phyloP scores from a whole-genome alignment of 2,329 filamentous ascomycete genomes.

The Nannizziopsis barbatae region DNA sequence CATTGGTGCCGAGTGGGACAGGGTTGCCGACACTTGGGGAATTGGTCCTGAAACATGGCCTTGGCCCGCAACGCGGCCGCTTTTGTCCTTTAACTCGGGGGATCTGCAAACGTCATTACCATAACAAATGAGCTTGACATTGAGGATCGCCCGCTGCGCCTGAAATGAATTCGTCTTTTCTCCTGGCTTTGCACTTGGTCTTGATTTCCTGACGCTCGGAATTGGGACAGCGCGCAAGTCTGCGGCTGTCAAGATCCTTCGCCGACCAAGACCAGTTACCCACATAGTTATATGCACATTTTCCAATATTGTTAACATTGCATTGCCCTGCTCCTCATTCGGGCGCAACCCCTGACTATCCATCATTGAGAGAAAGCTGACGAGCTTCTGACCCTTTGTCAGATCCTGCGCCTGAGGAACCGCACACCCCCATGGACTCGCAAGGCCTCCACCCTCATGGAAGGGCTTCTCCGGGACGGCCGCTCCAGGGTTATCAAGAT shows the following conservation, averaged over 20 bases:
- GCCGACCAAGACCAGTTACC: no score
- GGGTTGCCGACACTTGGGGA: neutral
- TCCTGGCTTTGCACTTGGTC: neutral
- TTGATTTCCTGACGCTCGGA: no score
- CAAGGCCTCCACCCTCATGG: conserved; percentile 42
- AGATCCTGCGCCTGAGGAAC: conserved; percentile 35
- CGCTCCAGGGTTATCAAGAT: conserved; percentile 68
- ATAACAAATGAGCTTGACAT: no score
- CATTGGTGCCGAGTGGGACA: neutral
- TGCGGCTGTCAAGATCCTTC: no score
- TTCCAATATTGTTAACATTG: no score
- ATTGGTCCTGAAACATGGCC: conserved; percentile 4
- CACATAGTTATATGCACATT: no score
- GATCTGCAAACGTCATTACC: conserved; percentile 1
- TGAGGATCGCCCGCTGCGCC: no score
- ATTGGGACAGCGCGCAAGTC: no score
- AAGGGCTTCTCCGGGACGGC: conserved; percentile 66
- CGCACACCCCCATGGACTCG: conserved; percentile 41
- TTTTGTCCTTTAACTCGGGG: neutral
- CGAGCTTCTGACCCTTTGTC: conserved; percentile 9
- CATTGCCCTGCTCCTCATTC: no score
- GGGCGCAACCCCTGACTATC: no score
- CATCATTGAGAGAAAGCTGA: no score
- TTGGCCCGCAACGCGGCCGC: conserved; percentile 5
- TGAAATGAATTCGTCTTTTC: no score